These are phyloP conservation scores for Cryptomeria japonica DNA, from an alignment of 75 land plant species.

Conservation along the genomic window DNA sequence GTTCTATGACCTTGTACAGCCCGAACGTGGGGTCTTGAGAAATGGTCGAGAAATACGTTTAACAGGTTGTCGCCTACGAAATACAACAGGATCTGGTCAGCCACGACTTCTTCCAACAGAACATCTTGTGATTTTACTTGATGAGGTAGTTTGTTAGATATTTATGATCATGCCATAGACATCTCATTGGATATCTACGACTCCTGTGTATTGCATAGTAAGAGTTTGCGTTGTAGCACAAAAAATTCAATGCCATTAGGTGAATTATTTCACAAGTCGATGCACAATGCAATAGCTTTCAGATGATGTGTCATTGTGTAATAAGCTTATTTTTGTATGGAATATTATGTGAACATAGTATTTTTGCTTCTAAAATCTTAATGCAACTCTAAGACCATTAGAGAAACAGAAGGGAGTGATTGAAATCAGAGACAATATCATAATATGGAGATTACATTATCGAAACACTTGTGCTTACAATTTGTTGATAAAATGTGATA, in stretches of 20 bases:
- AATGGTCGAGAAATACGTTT: conserved; percentile 77
- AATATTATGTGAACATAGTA: background rate
- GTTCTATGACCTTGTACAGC: conserved; percentile 66
- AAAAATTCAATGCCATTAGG: background rate
- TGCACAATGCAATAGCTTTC: background rate
- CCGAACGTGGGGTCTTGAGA: conserved; percentile 57
- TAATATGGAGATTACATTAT: background rate
- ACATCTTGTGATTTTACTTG: conserved; percentile 73
- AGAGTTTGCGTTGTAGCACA: background rate
- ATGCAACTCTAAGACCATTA: background rate
- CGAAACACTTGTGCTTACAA: background rate
- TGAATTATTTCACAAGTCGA: background rate
- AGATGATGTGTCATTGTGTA: background rate
- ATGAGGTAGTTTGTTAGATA: conserved; percentile 62
- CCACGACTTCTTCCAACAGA: conserved; percentile 88
- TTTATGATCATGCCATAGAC: background rate
- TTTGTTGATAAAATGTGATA: background rate
- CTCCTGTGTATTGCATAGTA: background rate
- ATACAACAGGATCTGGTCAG: conserved; percentile 56
- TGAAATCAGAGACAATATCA: background rate
- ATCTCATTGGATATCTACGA: background rate
- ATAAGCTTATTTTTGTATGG: background rate
- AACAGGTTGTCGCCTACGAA: conserved; percentile 84
- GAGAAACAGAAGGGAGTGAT: background rate
- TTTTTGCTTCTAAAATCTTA: background rate